phyloP scores from a whole-genome alignment of 306 rosid species.

The Oemleria cerasiformis region DNA sequence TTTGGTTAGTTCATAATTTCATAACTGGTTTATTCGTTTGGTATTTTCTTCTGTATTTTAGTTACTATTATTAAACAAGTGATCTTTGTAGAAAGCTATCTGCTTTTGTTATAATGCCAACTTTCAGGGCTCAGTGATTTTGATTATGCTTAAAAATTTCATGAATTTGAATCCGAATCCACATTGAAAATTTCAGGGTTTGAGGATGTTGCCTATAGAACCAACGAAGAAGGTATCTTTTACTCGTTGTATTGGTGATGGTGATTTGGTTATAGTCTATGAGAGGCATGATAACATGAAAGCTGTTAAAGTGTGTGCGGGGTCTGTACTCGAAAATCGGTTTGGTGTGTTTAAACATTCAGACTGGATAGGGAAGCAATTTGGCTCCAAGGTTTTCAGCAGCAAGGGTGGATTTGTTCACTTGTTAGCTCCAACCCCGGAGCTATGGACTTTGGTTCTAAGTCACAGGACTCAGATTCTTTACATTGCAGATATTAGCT shows the following conservation, averaged over 20 bases:
- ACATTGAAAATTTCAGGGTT: background rate
- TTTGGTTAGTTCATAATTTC: background rate
- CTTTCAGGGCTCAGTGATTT: background rate
- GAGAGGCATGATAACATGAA: slow-evolving; percentile 78
- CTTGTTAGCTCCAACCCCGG: slow-evolving; percentile 86
- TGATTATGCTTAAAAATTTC: background rate
- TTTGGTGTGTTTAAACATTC: slow-evolving; percentile 78
- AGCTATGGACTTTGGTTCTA: slow-evolving; percentile 80
- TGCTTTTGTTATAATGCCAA: background rate
- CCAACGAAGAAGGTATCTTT: slow-evolving; percentile 58
- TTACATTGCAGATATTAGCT: slow-evolving; percentile 82
- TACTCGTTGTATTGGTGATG: slow-evolving; percentile 43
- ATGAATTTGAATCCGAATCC: background rate
- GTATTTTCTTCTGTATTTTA: background rate
- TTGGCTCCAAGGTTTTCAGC: slow-evolving; percentile 78
- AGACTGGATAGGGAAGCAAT: slow-evolving; percentile 87
- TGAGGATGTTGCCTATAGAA: slow-evolving; percentile 56
- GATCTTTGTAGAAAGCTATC: too few species aligned
- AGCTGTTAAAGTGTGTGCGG: slow-evolving; percentile 61
- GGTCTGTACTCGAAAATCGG: slow-evolving; percentile 68
- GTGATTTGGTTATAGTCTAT: slow-evolving; percentile 76
- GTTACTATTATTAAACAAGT: background rate
- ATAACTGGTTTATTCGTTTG: background rate
- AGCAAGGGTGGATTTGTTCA: slow-evolving; percentile 78
- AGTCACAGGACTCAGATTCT: slow-evolving; percentile 92